A percentile compares a stretch with the other conserved stretches of the same genome.
Conservation (phyloP, 2,329 filamentous ascomycete genomes). For the Cercospora zeina region DNA sequence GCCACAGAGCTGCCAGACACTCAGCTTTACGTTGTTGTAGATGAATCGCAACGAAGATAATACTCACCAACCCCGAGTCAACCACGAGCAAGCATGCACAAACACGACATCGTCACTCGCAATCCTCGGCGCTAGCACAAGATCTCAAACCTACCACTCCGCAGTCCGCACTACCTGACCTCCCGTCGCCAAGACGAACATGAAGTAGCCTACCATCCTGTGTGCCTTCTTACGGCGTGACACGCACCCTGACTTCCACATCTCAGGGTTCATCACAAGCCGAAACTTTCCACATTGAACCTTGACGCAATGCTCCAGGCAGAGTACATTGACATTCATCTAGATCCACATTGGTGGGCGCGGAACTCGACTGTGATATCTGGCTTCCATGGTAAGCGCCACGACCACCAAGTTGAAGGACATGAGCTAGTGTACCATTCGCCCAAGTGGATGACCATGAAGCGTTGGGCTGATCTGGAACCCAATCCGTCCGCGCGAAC, state of each 20-base stretch:
- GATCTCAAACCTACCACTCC: neutral
- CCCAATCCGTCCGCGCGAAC: neutral
- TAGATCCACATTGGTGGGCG: too few species aligned
- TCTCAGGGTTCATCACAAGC: neutral
- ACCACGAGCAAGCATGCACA: neutral
- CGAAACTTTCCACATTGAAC: conserved; percentile 4
- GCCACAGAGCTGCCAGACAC: neutral
- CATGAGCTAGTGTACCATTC: neutral
- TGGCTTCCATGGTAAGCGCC: too few species aligned
- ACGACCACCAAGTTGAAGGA: too few species aligned
- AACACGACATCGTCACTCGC: neutral
- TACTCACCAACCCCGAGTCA: neutral
- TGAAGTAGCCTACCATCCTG: neutral
- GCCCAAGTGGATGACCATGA: neutral
- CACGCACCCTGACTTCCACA: neutral
- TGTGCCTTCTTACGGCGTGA: neutral
- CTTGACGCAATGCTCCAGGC: neutral
- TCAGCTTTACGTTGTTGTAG: neutral
- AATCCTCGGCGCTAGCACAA: neutral
- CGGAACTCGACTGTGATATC: too few species aligned
- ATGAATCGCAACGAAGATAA: neutral
- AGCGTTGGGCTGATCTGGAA: neutral
- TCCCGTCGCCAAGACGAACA: conserved; percentile 1
- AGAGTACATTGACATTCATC: neutral
- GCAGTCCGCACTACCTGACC: neutral